Percentiles rank a stretch among this genome's conserved stretches.
Conservation (phyloP, 108 stramenopile genomes). For the Bacterosira constricta region DNA sequence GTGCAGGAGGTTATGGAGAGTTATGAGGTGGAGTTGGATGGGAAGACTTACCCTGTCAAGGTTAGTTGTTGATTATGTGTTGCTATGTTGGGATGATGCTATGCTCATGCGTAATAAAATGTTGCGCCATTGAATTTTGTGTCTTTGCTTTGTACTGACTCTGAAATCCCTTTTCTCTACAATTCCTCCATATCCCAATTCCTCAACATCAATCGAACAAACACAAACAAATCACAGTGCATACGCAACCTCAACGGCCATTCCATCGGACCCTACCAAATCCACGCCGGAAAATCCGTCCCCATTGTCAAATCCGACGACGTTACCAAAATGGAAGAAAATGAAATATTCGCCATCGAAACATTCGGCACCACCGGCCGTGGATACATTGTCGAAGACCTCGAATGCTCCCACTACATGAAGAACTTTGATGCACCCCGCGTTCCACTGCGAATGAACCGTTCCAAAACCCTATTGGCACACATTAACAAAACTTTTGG, state of each 20-base stretch:
- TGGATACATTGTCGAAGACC: constrained; percentile 95
- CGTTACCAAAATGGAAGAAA: constrained; percentile 97
- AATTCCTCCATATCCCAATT: too few species aligned
- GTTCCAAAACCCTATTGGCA: constrained; percentile 87
- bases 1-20: constrained; percentile 99
- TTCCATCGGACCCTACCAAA: constrained; percentile 96
- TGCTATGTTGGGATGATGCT: too few species aligned
- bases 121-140: too few species aligned
- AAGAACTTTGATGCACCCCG: constrained; percentile 95
- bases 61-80: constrained; percentile 20
- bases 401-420: constrained; percentile 99
- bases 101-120: too few species aligned
- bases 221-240: too few species aligned
- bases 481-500: constrained; percentile 99
- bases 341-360: constrained; percentile 98
- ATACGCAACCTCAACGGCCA: constrained; percentile 98
- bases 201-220: too few species aligned
- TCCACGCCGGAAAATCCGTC: constrained; percentile 97
- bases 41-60: constrained; percentile 92
- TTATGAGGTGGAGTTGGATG: constrained; percentile 96
- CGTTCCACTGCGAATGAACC: constrained; percentile 92
- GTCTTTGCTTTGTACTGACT: too few species aligned
- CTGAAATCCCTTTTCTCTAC: neutral
- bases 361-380: constrained; percentile 98
- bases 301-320: constrained; percentile 97